Conservation (phyloP, 345 rosid genomes). For the Citrus sp. region DNA sequence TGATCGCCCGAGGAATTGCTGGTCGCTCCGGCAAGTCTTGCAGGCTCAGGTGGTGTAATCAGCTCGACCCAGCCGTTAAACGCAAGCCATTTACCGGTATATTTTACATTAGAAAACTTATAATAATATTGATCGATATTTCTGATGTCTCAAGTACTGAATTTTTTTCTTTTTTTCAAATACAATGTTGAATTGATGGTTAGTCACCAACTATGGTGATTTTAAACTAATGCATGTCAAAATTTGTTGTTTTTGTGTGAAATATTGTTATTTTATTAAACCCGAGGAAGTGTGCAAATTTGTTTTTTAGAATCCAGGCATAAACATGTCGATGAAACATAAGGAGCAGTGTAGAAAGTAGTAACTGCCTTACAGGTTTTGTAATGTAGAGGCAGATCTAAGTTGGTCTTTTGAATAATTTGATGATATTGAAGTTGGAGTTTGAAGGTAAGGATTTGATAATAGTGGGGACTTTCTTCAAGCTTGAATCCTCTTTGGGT, state of each 20-base stretch:
- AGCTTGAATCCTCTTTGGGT: no score
- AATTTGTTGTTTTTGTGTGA: not conserved
- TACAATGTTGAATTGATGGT: not conserved
- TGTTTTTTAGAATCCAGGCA: not conserved
- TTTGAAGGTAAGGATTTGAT: no score
- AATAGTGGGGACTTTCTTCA: no score
- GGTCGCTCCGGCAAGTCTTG: constrained; percentile 90
- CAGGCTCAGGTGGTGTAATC: constrained; percentile 94
- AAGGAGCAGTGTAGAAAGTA: not conserved
- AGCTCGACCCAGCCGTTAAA: constrained; percentile 77
- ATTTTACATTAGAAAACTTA: not conserved
- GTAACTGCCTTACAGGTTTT: not conserved
- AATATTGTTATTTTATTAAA: not conserved
- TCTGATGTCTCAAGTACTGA: not conserved
- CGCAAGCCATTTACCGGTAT: constrained; percentile 81
- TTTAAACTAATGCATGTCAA: not conserved
- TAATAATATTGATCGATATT: no score
- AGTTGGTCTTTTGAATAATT: not conserved
- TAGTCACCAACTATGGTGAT: not conserved
- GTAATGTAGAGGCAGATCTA: not conserved
- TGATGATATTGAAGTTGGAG: not conserved
- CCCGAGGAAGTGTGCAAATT: not conserved
- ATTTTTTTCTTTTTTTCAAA: not conserved
- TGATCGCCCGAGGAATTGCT: constrained; percentile 67
- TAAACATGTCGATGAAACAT: not conserved